phyloP scores from a whole-genome alignment of 73 alveolate species.

The Halteria grandinella region DNA sequence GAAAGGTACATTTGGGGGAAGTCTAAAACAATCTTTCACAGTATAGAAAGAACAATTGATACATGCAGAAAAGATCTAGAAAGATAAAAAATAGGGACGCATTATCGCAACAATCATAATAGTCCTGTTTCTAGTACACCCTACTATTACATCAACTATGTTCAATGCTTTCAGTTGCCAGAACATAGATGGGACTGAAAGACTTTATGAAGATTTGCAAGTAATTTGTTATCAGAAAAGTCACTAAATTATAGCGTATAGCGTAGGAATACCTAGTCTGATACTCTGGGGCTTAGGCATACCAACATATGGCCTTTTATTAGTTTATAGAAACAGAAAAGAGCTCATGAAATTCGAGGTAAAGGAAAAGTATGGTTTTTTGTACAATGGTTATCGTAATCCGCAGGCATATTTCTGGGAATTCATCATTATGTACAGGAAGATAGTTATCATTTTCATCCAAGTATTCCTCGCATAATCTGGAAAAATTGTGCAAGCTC shows the following conservation, averaged over 20 bases:
- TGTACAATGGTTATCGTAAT: slow-evolving; percentile 10
- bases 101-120: not conserved
- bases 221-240: slow-evolving; percentile 37
- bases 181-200: slow-evolving; percentile 16
- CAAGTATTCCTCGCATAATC: slow-evolving; percentile 1
- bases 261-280: slow-evolving; percentile 17
- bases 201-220: slow-evolving; percentile 11
- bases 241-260: slow-evolving; percentile 9
- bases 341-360: not conserved
- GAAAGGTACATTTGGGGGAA: no score
- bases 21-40: no score
- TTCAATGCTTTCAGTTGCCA: slow-evolving; percentile 30
- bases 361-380: slow-evolving; percentile 8
- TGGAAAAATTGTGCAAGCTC: slow-evolving; percentile 15
- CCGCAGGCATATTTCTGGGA: slow-evolving; percentile 29
- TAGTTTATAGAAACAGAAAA: slow-evolving; percentile 34
- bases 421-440: slow-evolving; percentile 5
- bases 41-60: no score
- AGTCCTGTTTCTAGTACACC: slow-evolving; percentile 22
- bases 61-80: no score
- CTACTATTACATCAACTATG: slow-evolving; percentile 34
- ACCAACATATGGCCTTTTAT: slow-evolving; percentile 25
- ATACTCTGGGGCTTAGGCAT: slow-evolving; percentile 49
- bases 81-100: no score
- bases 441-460: not conserved